These are phyloP conservation scores for Orychophragmus violaceus DNA, from an alignment of 345 rosid species.

Conservation along the genomic window DNA sequence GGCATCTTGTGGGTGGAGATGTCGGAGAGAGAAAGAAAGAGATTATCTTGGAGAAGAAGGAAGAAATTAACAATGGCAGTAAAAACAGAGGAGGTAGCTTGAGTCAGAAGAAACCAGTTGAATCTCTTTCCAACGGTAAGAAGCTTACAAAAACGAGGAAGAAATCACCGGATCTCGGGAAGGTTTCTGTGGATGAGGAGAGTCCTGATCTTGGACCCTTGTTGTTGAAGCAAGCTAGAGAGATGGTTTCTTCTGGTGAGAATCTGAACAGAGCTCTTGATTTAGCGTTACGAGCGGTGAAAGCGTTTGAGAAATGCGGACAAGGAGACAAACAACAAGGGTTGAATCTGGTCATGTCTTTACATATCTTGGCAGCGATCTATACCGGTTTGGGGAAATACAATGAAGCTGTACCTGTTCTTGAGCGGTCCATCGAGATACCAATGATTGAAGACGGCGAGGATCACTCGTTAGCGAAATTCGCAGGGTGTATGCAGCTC, in stretches of 20 bases:
- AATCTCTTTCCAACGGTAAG: conserved; percentile 7
- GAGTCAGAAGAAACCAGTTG: conserved; percentile 29
- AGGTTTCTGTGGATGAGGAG: conserved; percentile 37
- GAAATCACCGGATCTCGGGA: conserved; percentile 34
- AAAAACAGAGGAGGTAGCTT: conserved; percentile 30
- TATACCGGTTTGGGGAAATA: conserved; percentile 60
- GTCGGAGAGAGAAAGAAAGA: conserved; percentile 53
- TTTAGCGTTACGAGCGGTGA: conserved; percentile 51
- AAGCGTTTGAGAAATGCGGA: conserved; percentile 52
- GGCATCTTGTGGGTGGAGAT: conserved; percentile 80
- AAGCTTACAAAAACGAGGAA: conserved; percentile 34
- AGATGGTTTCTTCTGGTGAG: conserved; percentile 64
- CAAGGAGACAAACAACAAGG: conserved; percentile 44
- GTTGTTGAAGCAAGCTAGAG: conserved; percentile 63
- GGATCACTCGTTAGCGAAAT: conserved; percentile 81
- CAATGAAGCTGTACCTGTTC: conserved; percentile 68
- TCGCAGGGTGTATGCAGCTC: conserved; percentile 94
- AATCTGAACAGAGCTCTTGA: conserved; percentile 63
- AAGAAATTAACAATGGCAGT: conserved; percentile 20
- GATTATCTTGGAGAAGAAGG: conserved; percentile 37
- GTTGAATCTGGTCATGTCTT: conserved; percentile 70
- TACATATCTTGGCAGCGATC: conserved; percentile 72
- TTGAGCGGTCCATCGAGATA: conserved; percentile 75
- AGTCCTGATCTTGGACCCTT: conserved; percentile 64
- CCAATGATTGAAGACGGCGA: conserved; percentile 70